Base-by-base conservation (phyloP, 2,329 filamentous ascomycete species). In the Colletotrichum ledebouriae region DNA sequence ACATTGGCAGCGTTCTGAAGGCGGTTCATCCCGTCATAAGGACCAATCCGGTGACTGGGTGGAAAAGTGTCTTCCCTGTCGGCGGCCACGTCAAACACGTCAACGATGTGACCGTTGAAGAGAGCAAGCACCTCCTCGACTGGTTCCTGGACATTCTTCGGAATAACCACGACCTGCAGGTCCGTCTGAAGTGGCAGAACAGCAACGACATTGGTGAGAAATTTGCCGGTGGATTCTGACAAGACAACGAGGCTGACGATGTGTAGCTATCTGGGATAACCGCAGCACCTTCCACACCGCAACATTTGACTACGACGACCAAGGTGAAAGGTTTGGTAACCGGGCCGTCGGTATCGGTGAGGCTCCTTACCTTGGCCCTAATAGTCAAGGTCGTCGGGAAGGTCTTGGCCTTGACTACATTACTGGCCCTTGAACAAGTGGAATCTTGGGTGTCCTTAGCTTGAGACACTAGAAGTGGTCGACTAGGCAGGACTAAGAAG, bases 41-140 rank as follows among this genome's bases (percentile, higher is more conserved):
- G 11, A 90, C 88, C 0, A 88, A 90, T 61, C 88, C 88, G 0
- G 87, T 90, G 0, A 89, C 87, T 0, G 88, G 87, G 0, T 90
- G 88, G 87, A 90, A 83, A 72, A 78, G 78, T 0, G 67, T 83
- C 33, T 83, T 79, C 59, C 78, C 81, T 0, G 74, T 84, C 9
- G 83, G 82, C 2, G 78, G 77, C 3, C 80, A 83, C 59, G 78
- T 81, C 9, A 76, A 74, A 25, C 74, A 79, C 17, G 81, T 85
- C 71, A 83, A 84, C 60, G 82, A 79, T 9, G 52, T 85, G 33
- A 81, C 78, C 0, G 71, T 74, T 2, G 76, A 81, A 1, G 83
- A 85, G 73, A 83, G 80, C 46, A 73, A 76, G 15, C 76, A 80
- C 20, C 73, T 85, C 13, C 73, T 84, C 7, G 72, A 76, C n/a